Evolutionary conservation across 805 yeast genomes (phyloP).

Genomic region (Cephaloascus fragrans): DNA sequence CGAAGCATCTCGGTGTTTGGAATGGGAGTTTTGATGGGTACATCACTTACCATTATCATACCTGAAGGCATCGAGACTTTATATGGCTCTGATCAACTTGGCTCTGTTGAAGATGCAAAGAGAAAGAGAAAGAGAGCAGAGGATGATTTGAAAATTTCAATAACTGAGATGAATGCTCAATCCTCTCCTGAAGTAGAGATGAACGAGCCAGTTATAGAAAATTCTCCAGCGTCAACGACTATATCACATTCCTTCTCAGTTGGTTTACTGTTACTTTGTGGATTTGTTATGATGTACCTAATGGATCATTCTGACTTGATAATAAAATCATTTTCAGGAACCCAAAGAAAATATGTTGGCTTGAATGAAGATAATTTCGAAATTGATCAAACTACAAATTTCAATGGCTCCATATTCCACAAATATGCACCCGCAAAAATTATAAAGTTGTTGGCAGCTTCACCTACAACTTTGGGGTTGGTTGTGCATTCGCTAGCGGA

Average conservation of each 20-base stretch:
- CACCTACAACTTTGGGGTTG: slow-evolving; percentile 51
- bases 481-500: slow-evolving; percentile 62
- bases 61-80: slow-evolving; percentile 56
- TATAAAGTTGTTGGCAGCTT: slow-evolving; percentile 18
- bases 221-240: slow-evolving; percentile 2
- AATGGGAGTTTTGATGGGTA: slow-evolving; percentile 51
- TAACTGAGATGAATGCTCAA: too few relatives aligned
- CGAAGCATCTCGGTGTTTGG: slow-evolving; percentile 39
- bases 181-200: slow-evolving; percentile 5
- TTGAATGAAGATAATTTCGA: not conserved
- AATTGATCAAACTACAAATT: not conserved
- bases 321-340: not conserved
- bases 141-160: not conserved
- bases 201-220: slow-evolving; percentile 10
- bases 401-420: not conserved
- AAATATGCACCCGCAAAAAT: slow-evolving; percentile 1
- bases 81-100: slow-evolving; percentile 9
- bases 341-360: not conserved
- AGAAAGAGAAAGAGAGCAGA: not conserved
- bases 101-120: not conserved
- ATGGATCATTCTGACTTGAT: slow-evolving; percentile 29
- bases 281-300: slow-evolving; percentile 44
- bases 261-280: slow-evolving; percentile 41
- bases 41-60: slow-evolving; percentile 47
- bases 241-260: slow-evolving; percentile 10